Evolutionary conservation across 2,329 filamentous ascomycete species (phyloP).

Genomic region (Penicillium concentricum): DNA sequence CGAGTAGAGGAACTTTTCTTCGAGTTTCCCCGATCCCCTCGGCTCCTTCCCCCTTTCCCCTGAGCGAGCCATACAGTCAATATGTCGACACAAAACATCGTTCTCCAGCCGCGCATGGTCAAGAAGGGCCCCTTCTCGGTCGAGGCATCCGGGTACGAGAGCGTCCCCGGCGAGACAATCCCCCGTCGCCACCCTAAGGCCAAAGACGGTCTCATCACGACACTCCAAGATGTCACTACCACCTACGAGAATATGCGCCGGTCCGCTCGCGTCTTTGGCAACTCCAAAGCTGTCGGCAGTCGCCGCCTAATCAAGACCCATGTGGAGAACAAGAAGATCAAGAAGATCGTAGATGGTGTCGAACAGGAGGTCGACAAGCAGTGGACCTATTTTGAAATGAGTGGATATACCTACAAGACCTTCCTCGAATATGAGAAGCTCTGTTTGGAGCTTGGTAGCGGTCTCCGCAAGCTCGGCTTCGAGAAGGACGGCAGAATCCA

Average conservation of each 20-base stretch:
- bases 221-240: constrained; percentile 69
- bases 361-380: constrained; percentile 81
- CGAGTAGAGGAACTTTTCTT: constrained; percentile 15
- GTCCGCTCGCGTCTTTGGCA: constrained; percentile 62
- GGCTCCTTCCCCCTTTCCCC: not conserved
- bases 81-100: constrained; percentile 34
- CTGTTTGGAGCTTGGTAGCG: constrained; percentile 68
- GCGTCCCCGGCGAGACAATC: constrained; percentile 77
- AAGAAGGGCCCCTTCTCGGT: constrained; percentile 73
- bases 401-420: constrained; percentile 71
- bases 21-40: constrained; percentile 2
- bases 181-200: constrained; percentile 72
- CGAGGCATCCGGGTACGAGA: constrained; percentile 66
- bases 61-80: constrained; percentile 18
- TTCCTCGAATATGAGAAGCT: constrained; percentile 76
- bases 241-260: constrained; percentile 75
- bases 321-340: constrained; percentile 81
- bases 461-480: constrained; percentile 72
- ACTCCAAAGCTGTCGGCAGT: constrained; percentile 66
- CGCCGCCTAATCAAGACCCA: constrained; percentile 75
- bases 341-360: constrained; percentile 82
- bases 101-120: constrained; percentile 51
- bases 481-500: constrained; percentile 68
- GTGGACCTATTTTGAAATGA: constrained; percentile 87
- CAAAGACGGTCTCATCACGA: constrained; percentile 68